Base-by-base conservation (phyloP, 2,329 filamentous ascomycete species). In the Escovopsis weberi region DNA sequence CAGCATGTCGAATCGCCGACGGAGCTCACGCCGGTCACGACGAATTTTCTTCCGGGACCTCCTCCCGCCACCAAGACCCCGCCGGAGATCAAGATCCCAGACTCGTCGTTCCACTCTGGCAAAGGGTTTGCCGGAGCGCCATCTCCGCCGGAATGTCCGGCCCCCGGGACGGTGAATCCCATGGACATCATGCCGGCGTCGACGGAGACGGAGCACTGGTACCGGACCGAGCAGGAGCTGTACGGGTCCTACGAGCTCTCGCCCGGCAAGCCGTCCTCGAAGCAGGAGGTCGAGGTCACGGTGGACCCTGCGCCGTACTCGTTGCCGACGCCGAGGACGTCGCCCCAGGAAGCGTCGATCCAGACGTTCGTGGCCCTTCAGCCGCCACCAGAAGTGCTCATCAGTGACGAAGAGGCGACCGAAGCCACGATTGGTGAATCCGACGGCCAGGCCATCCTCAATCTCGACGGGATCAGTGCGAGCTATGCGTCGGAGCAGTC, bases 111-210 rank as follows among this genome's bases (percentile, higher is more conserved):
- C 6, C 39, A 43, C 23, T 45, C 52, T 9, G 40, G 39, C 8
- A 47, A 47, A 41, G 53, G 50, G 37, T 50, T 54, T 33, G 50
- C 46, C 40, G 43, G 49, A 7, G 54, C 55, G 23, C 52, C 59
- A 39, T 55, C 55, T 18, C 55, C 59, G 37, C 54, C 61, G 11
- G 42, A 44, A 4, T 49, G 60, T 39, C 58, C 67, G 33, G 59
- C 63, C 2, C 63, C 65, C 3, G 67, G 66, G 32, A 73, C 69
- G 4, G 68, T 70, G 9, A 73, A 72, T 35, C 70, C 70, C 1
- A 71, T 71, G 64, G 67, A 71, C 39, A 66, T 74, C 28, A 72
- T 72, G 70, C 66, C 63, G 5, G 56, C 63, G 3, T 59, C 57
- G 12, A 63, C 61, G 4, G 53, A 63, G 45, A 56, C 56, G 7